Base-by-base conservation (phyloP, 768 basidiomycete species). In the Daedalea quercina region DNA sequence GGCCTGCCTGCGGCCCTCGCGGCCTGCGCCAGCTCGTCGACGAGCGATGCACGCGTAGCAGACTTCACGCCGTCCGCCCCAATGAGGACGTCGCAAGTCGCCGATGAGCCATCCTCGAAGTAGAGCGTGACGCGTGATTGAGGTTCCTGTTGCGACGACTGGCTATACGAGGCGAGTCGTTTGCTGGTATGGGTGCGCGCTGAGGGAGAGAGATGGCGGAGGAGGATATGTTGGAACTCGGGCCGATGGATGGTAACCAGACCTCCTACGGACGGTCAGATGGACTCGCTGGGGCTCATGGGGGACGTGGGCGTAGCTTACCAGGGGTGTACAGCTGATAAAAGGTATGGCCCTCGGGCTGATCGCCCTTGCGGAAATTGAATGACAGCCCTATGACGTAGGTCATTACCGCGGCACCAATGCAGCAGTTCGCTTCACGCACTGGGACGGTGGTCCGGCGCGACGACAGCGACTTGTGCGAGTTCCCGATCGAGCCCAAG, bases 1-100 rank as follows among this genome's bases (percentile, higher is more conserved):
- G 56, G 60, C 28, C 65, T 62, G 7, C 69, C 69, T 2, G 67
- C 69, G 54, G 72, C 71, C 58, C 74, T 74, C 2, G 57, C 65
- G n/a, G 52, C 47, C 3, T n/a, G 31, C 2, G 66, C 63, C 1
- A 59, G 53, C 51, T 69, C 66, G 1, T 57, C 54, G 53, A 73
- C 69, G 58, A 82, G 61, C 41, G 44, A 47, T 7, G 57, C 53
- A 20, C 76, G 70, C 19, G 69, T 77, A 52, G 70, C 71, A 26
- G 82, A 85, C 66, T 79, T 80, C 54, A 86, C 54, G 3, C 84
- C 84, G 57, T 87, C 85, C n/a, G 83, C 84, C 34, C 84, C 85
- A 49, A 87, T 66, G 41, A 89, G 76, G 11, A 87, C 62, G 62
- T 88, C 85, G 61, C 83, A 87, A 22, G 71, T 69, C 3, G 80